Evolutionary conservation across 2,329 filamentous ascomycete genomes (phyloP), one percentile per base, ranked within the genome.

Genomic region (Pestalotiopsis sp.): DNA sequence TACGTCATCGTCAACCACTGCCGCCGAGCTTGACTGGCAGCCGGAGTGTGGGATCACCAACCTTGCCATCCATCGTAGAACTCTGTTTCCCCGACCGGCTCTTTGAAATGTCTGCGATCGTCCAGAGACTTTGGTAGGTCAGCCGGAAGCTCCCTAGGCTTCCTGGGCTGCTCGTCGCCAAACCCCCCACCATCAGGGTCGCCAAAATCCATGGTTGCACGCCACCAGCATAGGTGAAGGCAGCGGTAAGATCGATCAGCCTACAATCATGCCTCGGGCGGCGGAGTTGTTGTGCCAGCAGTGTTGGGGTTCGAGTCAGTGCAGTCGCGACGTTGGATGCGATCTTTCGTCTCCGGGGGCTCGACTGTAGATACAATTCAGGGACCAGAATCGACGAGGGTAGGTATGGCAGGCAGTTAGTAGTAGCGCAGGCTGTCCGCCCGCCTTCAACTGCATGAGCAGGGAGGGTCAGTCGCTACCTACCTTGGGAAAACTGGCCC

Each of bases 11-110:
- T 56, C 40, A 65, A 40, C 20, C 14, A 23, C 13, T 65, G 62
- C 56, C 40, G 49, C 25, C 65, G 65, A 61, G 41, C 66, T 41
- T 2, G 70, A 65, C 66, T 13, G 59, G 49, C 25, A 65, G 68
- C 23, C 66, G n/a, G 13, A 40, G 20, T 17, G 9, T 31, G n/a
- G 62, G 57, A 25, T 69, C 69, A 83, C 84, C 71, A 73, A 86
- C 95, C 95, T 91, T 98, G 94, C 96, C 96, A 99, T 74, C 94
- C 96, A 87, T 99, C 96, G 80, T 98, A 99, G 84, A 98, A 94
- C 85, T 98, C 96, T 56, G 95, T 97, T 85, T 98, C 96, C 52
- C 87, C 86, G 68, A 92, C 87, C 72, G 91, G 88, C 71, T 91
- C 90, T 61, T 84, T 85, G 41, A 92, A 87, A 75, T 86, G 86